A percentile compares a stretch with the other conserved stretches of the same genome.
These are phyloP conservation scores for Colletotrichum gigasporum DNA, from an alignment of 2,329 filamentous ascomycete species.

Conservation along the genomic window DNA sequence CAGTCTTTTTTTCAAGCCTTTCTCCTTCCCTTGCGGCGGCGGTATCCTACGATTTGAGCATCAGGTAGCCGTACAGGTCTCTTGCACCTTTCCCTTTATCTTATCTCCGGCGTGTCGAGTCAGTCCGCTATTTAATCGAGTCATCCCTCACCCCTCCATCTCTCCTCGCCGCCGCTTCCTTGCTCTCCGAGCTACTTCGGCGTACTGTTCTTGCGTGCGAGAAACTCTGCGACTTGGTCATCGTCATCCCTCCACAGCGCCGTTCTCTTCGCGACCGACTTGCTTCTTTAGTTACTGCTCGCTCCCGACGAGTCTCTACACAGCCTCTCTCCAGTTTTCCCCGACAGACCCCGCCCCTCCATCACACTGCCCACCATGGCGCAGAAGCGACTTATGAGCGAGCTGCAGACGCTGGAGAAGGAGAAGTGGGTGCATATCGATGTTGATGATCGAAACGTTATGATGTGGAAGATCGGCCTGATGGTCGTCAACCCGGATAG, in stretches of 20 bases:
- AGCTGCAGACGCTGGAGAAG: slow-evolving; percentile 82
- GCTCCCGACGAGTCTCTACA: not conserved
- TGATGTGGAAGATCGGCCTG: slow-evolving; percentile 87
- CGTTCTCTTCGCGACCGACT: not conserved
- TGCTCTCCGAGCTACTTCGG: not conserved
- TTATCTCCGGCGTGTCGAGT: slow-evolving; percentile 25
- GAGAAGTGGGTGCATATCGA: slow-evolving; percentile 96
- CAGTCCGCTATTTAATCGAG: slow-evolving; percentile 21
- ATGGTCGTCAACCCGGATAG: slow-evolving; percentile 95
- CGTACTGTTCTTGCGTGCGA: too few species aligned
- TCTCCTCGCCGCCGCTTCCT: not conserved
- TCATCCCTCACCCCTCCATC: slow-evolving; percentile 25
- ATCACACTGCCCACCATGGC: slow-evolving; percentile 46
- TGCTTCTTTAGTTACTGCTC: not conserved
- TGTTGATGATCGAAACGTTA: slow-evolving; percentile 84
- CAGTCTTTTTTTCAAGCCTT: too few species aligned
- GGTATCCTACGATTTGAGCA: too few species aligned
- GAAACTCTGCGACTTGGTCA: not conserved
- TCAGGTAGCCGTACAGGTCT: too few species aligned
- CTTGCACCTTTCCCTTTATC: slow-evolving; percentile 5
- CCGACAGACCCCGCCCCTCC: not conserved
- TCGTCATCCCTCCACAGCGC: not conserved
- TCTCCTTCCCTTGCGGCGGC: not conserved
- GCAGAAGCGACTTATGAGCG: slow-evolving; percentile 86
- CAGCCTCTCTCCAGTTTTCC: not conserved